Percentiles rank a stretch among this genome's conserved stretches.
phyloP scores from a whole-genome alignment of 2,329 filamentous ascomycete species.

The Hortaea sp. region DNA sequence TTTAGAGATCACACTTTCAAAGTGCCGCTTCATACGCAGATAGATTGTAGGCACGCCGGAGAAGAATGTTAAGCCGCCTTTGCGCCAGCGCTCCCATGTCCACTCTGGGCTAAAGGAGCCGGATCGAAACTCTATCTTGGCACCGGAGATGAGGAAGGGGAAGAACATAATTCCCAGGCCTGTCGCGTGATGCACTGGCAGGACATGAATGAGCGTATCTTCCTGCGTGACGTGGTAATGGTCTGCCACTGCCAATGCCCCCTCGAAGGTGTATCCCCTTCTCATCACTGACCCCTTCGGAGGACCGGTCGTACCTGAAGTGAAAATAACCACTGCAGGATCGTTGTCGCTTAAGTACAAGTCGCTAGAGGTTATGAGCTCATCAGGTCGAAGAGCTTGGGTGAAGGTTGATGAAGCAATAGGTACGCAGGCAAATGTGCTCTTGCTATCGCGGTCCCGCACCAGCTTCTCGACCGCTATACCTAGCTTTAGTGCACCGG shows the following conservation, averaged over 20 bases:
- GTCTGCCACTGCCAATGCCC: slow-evolving; percentile 30
- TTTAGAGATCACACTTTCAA: slow-evolving; percentile 26
- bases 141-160: slow-evolving; percentile 36
- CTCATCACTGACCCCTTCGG: slow-evolving; percentile 39
- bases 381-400: slow-evolving; percentile 18
- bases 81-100: slow-evolving; percentile 39
- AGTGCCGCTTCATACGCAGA: slow-evolving; percentile 38
- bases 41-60: slow-evolving; percentile 44
- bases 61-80: slow-evolving; percentile 36
- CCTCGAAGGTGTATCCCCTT: slow-evolving; percentile 30
- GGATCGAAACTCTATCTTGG: slow-evolving; percentile 38
- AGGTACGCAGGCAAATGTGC: slow-evolving; percentile 27
- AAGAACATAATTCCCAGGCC: slow-evolving; percentile 42
- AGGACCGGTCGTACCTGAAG: slow-evolving; percentile 37
- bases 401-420: slow-evolving; percentile 27
- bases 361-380: slow-evolving; percentile 34
- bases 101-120: slow-evolving; percentile 32
- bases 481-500: slow-evolving; percentile 22
- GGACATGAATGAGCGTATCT: slow-evolving; percentile 40
- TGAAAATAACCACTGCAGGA: slow-evolving; percentile 36
- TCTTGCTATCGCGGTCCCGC: slow-evolving; percentile 14
- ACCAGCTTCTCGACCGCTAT: slow-evolving; percentile 20
- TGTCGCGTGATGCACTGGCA: slow-evolving; percentile 43
- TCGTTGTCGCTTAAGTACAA: slow-evolving; percentile 30
- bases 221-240: slow-evolving; percentile 27